Evolutionary conservation across 2,329 filamentous ascomycete genomes (phyloP), one percentile per base, ranked within the genome.

Genomic region (Scortechinia acanthostroma): DNA sequence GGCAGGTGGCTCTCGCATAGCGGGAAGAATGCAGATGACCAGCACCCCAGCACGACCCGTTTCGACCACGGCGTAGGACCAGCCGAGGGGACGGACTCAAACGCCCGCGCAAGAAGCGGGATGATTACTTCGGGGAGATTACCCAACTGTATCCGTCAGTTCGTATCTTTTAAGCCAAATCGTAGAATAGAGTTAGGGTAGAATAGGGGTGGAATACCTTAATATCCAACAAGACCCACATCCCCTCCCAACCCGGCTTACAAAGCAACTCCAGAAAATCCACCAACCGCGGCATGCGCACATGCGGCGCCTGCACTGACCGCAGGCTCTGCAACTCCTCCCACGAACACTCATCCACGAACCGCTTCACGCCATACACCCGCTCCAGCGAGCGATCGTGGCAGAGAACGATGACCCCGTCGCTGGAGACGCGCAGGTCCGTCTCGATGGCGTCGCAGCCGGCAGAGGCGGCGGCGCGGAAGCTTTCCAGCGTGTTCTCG

Each of bases 201-300:
- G 42, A 42, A 15, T 6, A 6, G 19, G 19, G 19, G 21, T 4
- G 10, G 21, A 5, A 43, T 61, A 88, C 83, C 71, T 96, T 97
- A 60, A 97, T 88, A 60, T 97, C 91, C 3, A 97, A 69, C 49
- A 96, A 63, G 4, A 93, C 55, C 91, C 91, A 95, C 6, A 91
- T 70, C 37, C 83, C 61, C 54, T 87, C 78, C 30, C 76, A 60
- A 1, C 72, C 83, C 0, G 82, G 82, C 51, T 76, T 68, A 0
- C 76, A 70, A 44, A 97, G 61, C 56, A 84, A 91, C 47, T 77
- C 71, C 5, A 96, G 68, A 45, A 96, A 65, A 55, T 96, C 91
- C 19, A 63, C 54, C 13, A 97, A 68, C 22, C 85, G 72, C 3
- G 90, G 81, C 80, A 97, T 83, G 1, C 73, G 70, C 58, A 87